phyloP scores from a whole-genome alignment of 768 basidiomycete species.

The Leccinum obscurum region DNA sequence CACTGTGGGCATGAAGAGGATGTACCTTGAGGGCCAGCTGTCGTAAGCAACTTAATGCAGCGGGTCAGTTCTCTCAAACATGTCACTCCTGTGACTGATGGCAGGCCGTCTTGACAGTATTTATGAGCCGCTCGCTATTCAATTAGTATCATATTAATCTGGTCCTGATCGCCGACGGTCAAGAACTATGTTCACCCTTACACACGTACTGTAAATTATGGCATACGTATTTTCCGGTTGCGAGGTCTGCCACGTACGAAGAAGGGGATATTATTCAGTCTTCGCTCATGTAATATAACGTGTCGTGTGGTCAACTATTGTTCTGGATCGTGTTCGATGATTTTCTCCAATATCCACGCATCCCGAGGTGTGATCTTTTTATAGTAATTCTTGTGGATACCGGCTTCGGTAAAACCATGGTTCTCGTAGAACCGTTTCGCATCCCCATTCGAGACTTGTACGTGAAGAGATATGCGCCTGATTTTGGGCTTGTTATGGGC shows the following conservation, averaged over 20 bases:
- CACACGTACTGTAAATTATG: conserved; percentile 33
- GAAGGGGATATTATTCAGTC: conserved; percentile 4
- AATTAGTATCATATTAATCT: conserved; percentile 28
- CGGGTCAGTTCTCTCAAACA: conserved; percentile 16
- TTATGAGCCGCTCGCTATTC: conserved; percentile 19
- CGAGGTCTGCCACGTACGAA: conserved; percentile 17
- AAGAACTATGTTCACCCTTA: conserved; percentile 25
- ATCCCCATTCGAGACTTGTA: conserved; percentile 76
- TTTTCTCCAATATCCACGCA: conserved; percentile 84
- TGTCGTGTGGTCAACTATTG: conserved; percentile 25
- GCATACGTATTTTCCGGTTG: conserved; percentile 20
- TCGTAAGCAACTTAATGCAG: conserved; percentile 18
- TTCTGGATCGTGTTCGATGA: conserved; percentile 35
- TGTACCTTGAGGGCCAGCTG: conserved; percentile 23
- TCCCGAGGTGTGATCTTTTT: conserved; percentile 83
- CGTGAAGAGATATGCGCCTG: conserved; percentile 76
- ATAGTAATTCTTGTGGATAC: conserved; percentile 76
- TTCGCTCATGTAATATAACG: conserved; percentile 28
- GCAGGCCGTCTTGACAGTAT: conserved; percentile 15
- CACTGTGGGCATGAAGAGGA: conserved; percentile 72
- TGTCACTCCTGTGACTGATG: conserved; percentile 23
- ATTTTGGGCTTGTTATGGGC: conserved; percentile 61
- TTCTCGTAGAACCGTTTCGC: conserved; percentile 83
- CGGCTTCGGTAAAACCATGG: conserved; percentile 74
- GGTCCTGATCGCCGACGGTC: conserved; percentile 19